These are phyloP conservation scores for Gremmenia infestans DNA, from an alignment of 2,329 filamentous ascomycete species.

Conservation along the genomic window DNA sequence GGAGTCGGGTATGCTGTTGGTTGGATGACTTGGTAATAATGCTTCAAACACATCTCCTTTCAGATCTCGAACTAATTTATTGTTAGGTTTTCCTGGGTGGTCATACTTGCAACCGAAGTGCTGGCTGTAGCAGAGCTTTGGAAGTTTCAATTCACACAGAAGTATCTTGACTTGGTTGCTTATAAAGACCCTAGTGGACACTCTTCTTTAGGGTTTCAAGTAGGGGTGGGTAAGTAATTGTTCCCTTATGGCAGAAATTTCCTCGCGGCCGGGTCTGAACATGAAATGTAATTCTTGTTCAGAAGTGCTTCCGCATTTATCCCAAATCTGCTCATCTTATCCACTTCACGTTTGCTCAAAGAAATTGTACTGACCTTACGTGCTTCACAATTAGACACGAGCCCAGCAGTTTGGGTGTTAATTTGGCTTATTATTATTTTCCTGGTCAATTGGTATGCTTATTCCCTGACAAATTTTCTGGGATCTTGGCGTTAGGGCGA, in stretches of 20 bases:
- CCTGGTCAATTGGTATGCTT: constrained; percentile 27
- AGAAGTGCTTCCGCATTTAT: no score
- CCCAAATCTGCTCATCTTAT: no score
- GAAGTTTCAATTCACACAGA: constrained; percentile 35
- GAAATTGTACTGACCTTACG: no score
- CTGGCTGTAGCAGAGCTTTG: constrained; percentile 37
- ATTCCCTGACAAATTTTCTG: no score
- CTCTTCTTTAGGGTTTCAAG: constrained; percentile 27
- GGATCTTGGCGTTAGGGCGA: no score
- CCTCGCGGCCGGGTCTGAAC: no score
- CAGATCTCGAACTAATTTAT: not conserved
- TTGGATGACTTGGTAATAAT: constrained; percentile 39
- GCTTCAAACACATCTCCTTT: not conserved
- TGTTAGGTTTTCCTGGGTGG: constrained; percentile 31
- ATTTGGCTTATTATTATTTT: constrained; percentile 32
- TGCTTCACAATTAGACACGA: constrained; percentile 11
- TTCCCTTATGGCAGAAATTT: no score
- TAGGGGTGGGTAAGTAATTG: constrained; percentile 1
- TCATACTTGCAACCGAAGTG: constrained; percentile 34
- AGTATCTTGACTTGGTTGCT: constrained; percentile 28
- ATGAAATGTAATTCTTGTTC: no score
- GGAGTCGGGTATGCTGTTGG: constrained; percentile 16
- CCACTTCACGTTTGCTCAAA: no score
- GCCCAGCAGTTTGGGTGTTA: constrained; percentile 36
- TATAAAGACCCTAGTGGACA: constrained; percentile 27